phyloP scores from a whole-genome alignment of 2,329 filamentous ascomycete genomes.

The Sclerotinia sclerotiorum region DNA sequence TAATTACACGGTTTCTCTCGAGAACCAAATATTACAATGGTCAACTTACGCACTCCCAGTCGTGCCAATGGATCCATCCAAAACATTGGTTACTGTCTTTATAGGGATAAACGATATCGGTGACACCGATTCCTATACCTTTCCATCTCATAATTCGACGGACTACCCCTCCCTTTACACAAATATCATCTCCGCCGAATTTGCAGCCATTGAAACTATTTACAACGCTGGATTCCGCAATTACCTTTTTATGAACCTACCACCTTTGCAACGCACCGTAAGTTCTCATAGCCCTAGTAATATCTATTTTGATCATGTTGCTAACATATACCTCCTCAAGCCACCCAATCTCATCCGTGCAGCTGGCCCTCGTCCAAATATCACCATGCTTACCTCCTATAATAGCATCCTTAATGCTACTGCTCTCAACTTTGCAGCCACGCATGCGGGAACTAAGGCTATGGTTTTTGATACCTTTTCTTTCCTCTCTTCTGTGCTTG shows the following conservation, averaged over 20 bases:
- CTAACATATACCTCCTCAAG: not conserved
- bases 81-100: constrained; percentile 52
- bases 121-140: constrained; percentile 47
- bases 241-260: constrained; percentile 53
- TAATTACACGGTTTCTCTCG: constrained; percentile 50
- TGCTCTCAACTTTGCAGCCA: constrained; percentile 26
- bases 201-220: constrained; percentile 45
- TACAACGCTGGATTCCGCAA: constrained; percentile 47
- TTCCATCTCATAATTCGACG: constrained; percentile 43
- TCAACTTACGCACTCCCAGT: constrained; percentile 42
- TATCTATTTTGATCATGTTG: not conserved
- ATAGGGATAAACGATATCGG: constrained; percentile 59
- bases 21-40: constrained; percentile 53
- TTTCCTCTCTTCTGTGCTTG: constrained; percentile 46
- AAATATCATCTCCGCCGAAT: constrained; percentile 44
- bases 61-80: constrained; percentile 38
- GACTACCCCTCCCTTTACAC: constrained; percentile 49
- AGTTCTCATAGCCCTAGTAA: not conserved
- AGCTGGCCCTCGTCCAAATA: constrained; percentile 45
- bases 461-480: constrained; percentile 48
- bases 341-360: constrained; percentile 37
- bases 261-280: constrained; percentile 49
- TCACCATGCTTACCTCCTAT: constrained; percentile 48
- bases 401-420: constrained; percentile 42
- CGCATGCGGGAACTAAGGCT: constrained; percentile 41